A percentile compares a stretch with the other conserved stretches of the same genome.
phyloP scores from a whole-genome alignment of 805 yeast genomes.

The Naumovozyma dairenensis region DNA sequence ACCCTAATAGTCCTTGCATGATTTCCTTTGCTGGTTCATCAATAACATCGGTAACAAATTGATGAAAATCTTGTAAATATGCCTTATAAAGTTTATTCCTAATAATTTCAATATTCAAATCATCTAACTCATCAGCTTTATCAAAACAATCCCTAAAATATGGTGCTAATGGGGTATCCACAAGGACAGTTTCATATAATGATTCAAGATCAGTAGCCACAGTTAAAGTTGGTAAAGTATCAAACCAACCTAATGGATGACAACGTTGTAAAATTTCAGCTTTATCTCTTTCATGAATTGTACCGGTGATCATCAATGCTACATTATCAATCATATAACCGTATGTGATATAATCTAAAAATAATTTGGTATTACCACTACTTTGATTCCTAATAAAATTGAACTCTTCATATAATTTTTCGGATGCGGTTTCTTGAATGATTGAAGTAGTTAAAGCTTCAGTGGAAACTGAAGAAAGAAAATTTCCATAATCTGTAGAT shows the following conservation, averaged over 20 bases:
- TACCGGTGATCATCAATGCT: constrained; percentile 90
- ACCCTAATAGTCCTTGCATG: constrained; percentile 66
- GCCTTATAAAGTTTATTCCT: constrained; percentile 89
- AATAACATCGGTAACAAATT: constrained; percentile 52
- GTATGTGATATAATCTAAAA: constrained; percentile 86
- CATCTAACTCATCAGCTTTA: constrained; percentile 80
- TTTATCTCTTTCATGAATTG: constrained; percentile 89
- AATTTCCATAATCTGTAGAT: constrained; percentile 92
- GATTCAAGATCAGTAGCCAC: constrained; percentile 93
- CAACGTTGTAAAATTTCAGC: constrained; percentile 81
- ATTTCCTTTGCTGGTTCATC: constrained; percentile 71
- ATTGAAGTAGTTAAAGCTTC: constrained; percentile 70
- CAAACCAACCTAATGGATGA: constrained; percentile 98
- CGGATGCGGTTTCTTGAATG: constrained; percentile 71
- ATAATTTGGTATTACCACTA: constrained; percentile 65
- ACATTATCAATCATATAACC: constrained; percentile 99
- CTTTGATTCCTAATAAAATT: constrained; percentile 79
- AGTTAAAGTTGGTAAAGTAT: constrained; percentile 86
- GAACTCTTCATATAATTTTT: constrained; percentile 72
- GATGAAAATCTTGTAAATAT: constrained; percentile 76
- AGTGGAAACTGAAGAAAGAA: constrained; percentile 70
- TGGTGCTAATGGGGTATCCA: constrained; percentile 96
- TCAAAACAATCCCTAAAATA: constrained; percentile 87
- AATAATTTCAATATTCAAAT: constrained; percentile 87
- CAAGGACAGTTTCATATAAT: constrained; percentile 82